Evolutionary conservation across 345 rosid genomes (phyloP), one percentile per base, ranked within the genome.

Genomic region (Passiflora organensis): DNA sequence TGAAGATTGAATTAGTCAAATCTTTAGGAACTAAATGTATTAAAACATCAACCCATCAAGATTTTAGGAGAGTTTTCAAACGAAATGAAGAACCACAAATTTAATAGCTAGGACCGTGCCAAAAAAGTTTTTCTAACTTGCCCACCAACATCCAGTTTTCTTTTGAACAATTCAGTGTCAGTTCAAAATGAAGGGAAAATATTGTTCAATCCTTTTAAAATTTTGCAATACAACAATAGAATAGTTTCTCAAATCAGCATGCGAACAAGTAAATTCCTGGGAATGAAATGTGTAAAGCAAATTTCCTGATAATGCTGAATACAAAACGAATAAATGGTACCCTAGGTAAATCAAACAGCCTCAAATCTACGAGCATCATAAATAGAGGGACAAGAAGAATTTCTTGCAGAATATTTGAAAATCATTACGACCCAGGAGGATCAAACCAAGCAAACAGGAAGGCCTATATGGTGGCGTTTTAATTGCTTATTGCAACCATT

Each of bases 1-100:
- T 42, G 56, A 51, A 42, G 47, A 48, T 51, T 21, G 51, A 32
- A 28, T 13, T 38, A 45, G 28, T 43, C 38, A 46, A 52, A 19
- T 20, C 28, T 20, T 13, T 23, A 24, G 4, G 23, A 48, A 22
- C 11, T 22, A 12, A 15, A 15, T 3, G 23, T n/a, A 48, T 13
- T 15, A 15, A 9, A 4, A 34, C 2, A 45, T 53, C 34, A 14
- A 2, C 20, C 18, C n/a, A 45, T 32, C 5, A 16, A 32, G 23
- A 24, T 48, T 24, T 18, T 1, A 48, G 6, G 5, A 48, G 5
- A 12, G 1, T 23, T 19, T 10, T 24, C 2, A 14, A 9, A 14
- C 22, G 8, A 48, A 23, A 22, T 20, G 6, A 1, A 48, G 1
- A 4, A 8, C 14, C 19, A 11, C 14, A 21, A 10, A 28, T 8